phyloP scores from a whole-genome alignment of 192 early-diverging fungal species.

The Coemansia sp. region DNA sequence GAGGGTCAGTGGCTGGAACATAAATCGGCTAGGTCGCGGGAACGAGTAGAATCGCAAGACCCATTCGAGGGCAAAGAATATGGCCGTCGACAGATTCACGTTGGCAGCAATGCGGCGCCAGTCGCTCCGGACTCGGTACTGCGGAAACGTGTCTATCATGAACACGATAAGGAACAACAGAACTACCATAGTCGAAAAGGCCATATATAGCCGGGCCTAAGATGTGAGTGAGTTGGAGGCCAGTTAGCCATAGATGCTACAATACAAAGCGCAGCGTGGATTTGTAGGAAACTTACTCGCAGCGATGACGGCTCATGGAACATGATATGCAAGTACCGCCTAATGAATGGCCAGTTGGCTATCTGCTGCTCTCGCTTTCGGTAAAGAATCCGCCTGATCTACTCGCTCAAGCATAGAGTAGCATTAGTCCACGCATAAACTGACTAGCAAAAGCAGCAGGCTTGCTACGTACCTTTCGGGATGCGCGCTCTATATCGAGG shows the following conservation, averaged over 20 bases:
- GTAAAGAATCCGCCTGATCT: conserved; percentile 44
- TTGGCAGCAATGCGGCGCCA: conserved; percentile 33
- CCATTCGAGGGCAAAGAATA: conserved; percentile 47
- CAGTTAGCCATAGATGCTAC: too few species aligned
- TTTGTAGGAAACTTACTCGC: conserved; percentile 16
- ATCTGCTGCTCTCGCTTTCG: conserved; percentile 34
- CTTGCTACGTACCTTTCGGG: conserved; percentile 20
- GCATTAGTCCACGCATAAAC: not conserved
- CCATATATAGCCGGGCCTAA: conserved; percentile 44
- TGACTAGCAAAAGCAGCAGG: not conserved
- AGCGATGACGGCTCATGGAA: conserved; percentile 48
- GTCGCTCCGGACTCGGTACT: conserved; percentile 32
- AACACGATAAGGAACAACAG: conserved; percentile 53
- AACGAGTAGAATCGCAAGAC: conserved; percentile 42
- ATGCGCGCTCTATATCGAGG: conserved; percentile 20
- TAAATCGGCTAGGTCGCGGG: conserved; percentile 11
- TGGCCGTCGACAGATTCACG: conserved; percentile 35
- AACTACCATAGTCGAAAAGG: conserved; percentile 35
- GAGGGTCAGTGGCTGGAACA: conserved; percentile 38
- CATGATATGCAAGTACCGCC: conserved; percentile 33
- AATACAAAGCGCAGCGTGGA: not conserved
- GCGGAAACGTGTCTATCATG: conserved; percentile 51
- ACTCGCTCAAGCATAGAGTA: not conserved
- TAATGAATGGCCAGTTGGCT: conserved; percentile 22
- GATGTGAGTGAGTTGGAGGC: too few species aligned